Conservation (phyloP, 1,284 basidiomycete species). For the Cutaneotrichosporon dermatis region DNA sequence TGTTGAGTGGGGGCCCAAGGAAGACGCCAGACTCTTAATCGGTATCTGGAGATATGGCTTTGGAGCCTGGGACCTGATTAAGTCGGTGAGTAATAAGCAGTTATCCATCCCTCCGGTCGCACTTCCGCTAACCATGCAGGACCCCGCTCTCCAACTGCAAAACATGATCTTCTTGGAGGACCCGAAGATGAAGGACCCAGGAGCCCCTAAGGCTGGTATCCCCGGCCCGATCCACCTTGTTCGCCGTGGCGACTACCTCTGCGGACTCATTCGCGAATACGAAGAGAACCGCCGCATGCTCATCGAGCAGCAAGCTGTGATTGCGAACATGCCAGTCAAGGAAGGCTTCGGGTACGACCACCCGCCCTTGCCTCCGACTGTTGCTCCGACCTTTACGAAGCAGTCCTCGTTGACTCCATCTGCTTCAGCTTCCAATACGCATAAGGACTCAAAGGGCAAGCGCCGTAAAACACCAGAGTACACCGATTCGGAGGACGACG, state of each 20-base stretch:
- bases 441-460: constrained; percentile 61
- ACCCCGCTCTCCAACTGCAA: constrained; percentile 72
- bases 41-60: constrained; percentile 93
- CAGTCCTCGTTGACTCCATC: not conserved
- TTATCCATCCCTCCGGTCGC: no score
- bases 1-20: constrained; percentile 85
- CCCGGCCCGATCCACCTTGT: constrained; percentile 97
- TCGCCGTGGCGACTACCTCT: constrained; percentile 88
- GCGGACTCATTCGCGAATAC: constrained; percentile 79
- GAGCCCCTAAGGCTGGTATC: constrained; percentile 53
- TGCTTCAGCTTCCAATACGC: not conserved
- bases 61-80: constrained; percentile 92
- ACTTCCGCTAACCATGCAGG: constrained; percentile 51
- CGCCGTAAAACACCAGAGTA: constrained; percentile 84
- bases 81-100: constrained; percentile 24
- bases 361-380: constrained; percentile 22
- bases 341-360: constrained; percentile 45
- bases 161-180: constrained; percentile 98
- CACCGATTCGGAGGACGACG: constrained; percentile 80
- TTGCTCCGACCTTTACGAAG: constrained; percentile 1
- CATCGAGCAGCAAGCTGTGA: constrained; percentile 52
- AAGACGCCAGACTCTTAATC: constrained; percentile 90
- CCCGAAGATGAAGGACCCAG: constrained; percentile 62
- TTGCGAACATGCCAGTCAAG: constrained; percentile 50
- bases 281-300: constrained; percentile 81